These are phyloP conservation scores for Neoascochyta sp. DNA, from an alignment of 2,329 filamentous ascomycete genomes.

Conservation along the genomic window DNA sequence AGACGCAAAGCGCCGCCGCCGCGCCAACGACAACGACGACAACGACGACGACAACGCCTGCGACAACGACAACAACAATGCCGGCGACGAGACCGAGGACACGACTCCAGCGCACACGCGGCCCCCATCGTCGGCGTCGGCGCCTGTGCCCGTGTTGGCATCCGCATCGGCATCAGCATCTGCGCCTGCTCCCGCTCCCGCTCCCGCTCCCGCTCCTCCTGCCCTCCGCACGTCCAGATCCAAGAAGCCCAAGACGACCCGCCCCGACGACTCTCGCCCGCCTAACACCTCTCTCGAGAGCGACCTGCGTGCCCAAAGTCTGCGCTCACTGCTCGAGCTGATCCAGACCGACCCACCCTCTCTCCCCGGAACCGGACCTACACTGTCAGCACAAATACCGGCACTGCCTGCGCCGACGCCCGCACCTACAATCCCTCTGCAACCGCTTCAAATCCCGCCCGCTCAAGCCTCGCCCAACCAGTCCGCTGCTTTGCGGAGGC, in stretches of 20 bases:
- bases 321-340: conserved; percentile 36
- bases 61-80: too few species aligned
- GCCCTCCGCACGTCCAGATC: too few species aligned
- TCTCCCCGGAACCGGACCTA: conserved; percentile 8
- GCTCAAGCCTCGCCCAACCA: conserved; percentile 7
- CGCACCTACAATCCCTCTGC: conserved; percentile 6
- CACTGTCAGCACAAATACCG: too few species aligned
- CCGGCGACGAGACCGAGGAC: too few species aligned
- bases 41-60: too few species aligned
- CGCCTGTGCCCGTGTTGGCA: conserved; percentile 17
- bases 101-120: conserved; percentile 23
- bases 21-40: conserved; percentile 33
- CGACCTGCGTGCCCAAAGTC: conserved; percentile 36
- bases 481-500: conserved; percentile 13
- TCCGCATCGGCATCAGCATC: too few species aligned
- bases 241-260: conserved; percentile 26
- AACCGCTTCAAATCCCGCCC: conserved; percentile 5
- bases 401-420: conserved; percentile 2
- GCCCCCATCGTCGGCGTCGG: conserved; percentile 14
- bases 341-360: conserved; percentile 26
- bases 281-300: conserved; percentile 38
- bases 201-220: too few species aligned
- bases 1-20: conserved; percentile 39
- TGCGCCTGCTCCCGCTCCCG: too few species aligned
- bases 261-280: conserved; percentile 20